phyloP scores from a whole-genome alignment of 1,284 basidiomycete genomes.

The Austroboletus novae-zelandiae region DNA sequence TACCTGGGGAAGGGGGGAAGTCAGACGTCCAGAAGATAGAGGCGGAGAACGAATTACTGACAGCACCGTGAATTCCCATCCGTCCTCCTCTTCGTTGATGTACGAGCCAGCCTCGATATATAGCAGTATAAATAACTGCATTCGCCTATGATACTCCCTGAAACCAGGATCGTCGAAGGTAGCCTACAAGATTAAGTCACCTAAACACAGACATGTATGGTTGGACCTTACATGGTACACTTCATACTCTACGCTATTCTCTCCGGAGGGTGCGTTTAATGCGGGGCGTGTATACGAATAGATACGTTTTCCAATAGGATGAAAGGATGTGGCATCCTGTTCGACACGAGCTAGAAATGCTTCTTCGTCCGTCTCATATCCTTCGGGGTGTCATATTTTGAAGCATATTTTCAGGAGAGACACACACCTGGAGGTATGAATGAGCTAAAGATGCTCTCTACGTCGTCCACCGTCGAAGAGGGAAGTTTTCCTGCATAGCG shows the following conservation, averaged over 20 bases:
- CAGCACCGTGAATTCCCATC: slow-evolving; percentile 86
- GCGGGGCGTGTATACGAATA: slow-evolving; percentile 68
- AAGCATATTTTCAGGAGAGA: not conserved
- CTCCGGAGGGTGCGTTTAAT: slow-evolving; percentile 33
- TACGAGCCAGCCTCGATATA: slow-evolving; percentile 97
- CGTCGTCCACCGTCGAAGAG: slow-evolving; percentile 83
- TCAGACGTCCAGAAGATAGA: not conserved
- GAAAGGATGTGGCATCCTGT: slow-evolving; percentile 71
- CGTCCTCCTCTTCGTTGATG: slow-evolving; percentile 85
- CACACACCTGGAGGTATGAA: slow-evolving; percentile 74
- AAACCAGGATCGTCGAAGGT: slow-evolving; percentile 91
- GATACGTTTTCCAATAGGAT: slow-evolving; percentile 75
- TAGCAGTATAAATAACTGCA: slow-evolving; percentile 92
- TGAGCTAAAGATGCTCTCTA: slow-evolving; percentile 73
- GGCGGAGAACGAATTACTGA: slow-evolving; percentile 39
- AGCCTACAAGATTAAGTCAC: slow-evolving; percentile 42
- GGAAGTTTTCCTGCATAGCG: slow-evolving; percentile 65
- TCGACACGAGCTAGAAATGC: slow-evolving; percentile 70
- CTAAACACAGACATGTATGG: slow-evolving; percentile 1
- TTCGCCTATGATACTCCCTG: slow-evolving; percentile 87
- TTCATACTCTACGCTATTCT: slow-evolving; percentile 71
- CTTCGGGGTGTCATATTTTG: slow-evolving; percentile 32
- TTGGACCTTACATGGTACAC: slow-evolving; percentile 74
- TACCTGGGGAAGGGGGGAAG: slow-evolving; percentile 48
- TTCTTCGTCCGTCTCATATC: slow-evolving; percentile 64